Base-by-base conservation (phyloP, 495 filamentous ascomycete genomes). In the Penicillium arizonense region DNA sequence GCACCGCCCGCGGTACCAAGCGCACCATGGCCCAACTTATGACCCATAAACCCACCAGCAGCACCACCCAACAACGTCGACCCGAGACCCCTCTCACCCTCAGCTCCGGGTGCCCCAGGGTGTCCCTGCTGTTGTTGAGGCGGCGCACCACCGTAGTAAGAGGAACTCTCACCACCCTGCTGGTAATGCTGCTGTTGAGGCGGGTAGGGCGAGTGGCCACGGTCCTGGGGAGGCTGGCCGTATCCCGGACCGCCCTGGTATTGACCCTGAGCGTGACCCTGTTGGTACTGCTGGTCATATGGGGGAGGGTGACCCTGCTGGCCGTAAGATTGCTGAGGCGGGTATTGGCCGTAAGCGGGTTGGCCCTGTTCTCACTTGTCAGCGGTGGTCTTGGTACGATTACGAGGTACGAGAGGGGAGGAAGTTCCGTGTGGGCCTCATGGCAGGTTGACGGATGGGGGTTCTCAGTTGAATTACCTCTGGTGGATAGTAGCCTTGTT, bases 1-100 rank as follows among this genome's bases (percentile, higher is more conserved):
- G 70, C 76, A 50, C 74, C 75, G 23, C 68, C 70, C 2, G 69
- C 63, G n/a, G 73, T 71, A 2, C 68, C 70, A 43, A 79, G 28
- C 10, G 67, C 16, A 12, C 75, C 73, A 38, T 71, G 73, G 5
- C 74, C 72, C 37, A 76, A 43, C 46, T 79, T 71, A 39, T 78
- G 69, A 38, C 71, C 71, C 16, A 77, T 39, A 39, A 68, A 65
- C 3, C 71, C 73, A 34, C 77, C 78, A 3, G 69, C 75, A 9
- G 67, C 71, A 24, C 64, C 72, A 18, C 77, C 77, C 12, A 73
- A 12, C 18, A 79, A 21, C 2, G 72, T 66, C 7, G 75, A 71
- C 2, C 72, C 76, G 1, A 80, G 63, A 5, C 77, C 77, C 24
- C 58, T 70, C 16, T 80, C 77, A 2, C 59, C 67, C 41, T 61